Base-by-base conservation (phyloP, 805 yeast genomes). In the Lipomyces sp. region DNA sequence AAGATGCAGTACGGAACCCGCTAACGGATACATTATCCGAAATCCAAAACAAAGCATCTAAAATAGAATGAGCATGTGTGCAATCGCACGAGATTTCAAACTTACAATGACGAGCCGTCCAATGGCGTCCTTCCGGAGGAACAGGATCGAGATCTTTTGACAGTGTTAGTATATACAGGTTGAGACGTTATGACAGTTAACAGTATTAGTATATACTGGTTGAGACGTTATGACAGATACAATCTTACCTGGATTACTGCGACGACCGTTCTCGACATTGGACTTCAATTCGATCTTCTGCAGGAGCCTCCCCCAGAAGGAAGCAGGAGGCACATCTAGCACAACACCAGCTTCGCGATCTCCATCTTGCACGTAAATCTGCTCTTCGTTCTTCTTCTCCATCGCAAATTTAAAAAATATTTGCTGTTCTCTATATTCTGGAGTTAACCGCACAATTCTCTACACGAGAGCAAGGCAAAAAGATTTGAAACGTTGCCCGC, bases 1-100 rank as follows among this genome's bases (percentile, higher is more conserved):
- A 75, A 24, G 82, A 74, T 18, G 82, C 84, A 2, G 80, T 75
- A 57, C 80, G 77, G 82, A 82, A 79, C 39, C 83, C 78, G 2
- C 81, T 73, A 69, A 80, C 78, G 4, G 80, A 76, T 24, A 79
- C 67, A 37, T 70, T 66, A 56, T 70, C 72, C n/a, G 64, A 53
- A 55, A 62, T 65, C 75, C 74, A 72, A 62, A 63, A 72, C 53
- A 69, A 69, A 34, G 80, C 72, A 69, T 77, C 58, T 55, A n/a
- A 24, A 24, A 13, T 39, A 13, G 6, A 2, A 15, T 39, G 18
- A 39, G 18, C 48, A 13, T 6, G 18, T 11, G 18, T 15, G 6
- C 24, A 2, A 15, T 15, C 15, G 13, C 13, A 15, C 48, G 18
- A 53, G 34, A 53, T 53, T 30, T 11, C 15, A 37, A n/a, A 55